These are phyloP conservation scores for Xylariaceae sp. DNA, from an alignment of 2,329 filamentous ascomycete genomes.

Conservation along the genomic window DNA sequence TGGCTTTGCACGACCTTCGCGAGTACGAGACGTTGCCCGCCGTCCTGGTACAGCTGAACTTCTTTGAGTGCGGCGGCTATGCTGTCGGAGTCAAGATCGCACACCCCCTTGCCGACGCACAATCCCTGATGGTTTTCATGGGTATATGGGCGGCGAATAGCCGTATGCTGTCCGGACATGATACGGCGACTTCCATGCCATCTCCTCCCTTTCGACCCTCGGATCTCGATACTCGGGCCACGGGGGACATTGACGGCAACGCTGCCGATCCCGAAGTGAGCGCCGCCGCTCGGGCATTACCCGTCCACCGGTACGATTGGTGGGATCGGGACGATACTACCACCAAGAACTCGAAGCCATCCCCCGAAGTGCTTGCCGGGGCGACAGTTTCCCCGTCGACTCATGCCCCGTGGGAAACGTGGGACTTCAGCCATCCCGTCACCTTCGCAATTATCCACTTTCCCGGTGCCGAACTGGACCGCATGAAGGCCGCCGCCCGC, in stretches of 20 bases:
- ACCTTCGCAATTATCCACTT: slow-evolving; percentile 31
- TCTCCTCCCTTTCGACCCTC: slow-evolving; percentile 32
- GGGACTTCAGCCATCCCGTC: slow-evolving; percentile 29
- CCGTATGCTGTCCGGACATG: slow-evolving; percentile 4
- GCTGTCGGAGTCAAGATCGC: slow-evolving; percentile 33
- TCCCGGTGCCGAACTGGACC: slow-evolving; percentile 24
- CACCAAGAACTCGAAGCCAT: slow-evolving; percentile 20
- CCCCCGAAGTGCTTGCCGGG: slow-evolving; percentile 11
- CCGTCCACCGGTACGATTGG: slow-evolving; percentile 41
- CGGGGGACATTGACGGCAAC: slow-evolving; percentile 13
- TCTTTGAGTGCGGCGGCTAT: slow-evolving; percentile 33
- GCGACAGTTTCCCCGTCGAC: slow-evolving; percentile 22
- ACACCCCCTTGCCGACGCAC: slow-evolving; percentile 38
- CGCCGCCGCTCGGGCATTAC: slow-evolving; percentile 27
- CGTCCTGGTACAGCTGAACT: slow-evolving; percentile 30
- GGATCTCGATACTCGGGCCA: slow-evolving; percentile 29
- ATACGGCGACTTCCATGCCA: neutral
- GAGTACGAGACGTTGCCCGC: slow-evolving; percentile 22
- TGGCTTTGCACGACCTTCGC: slow-evolving; percentile 26
- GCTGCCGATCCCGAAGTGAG: slow-evolving; percentile 7
- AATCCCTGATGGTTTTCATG: slow-evolving; percentile 34
- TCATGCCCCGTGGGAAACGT: slow-evolving; percentile 33
- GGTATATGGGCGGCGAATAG: slow-evolving; percentile 31
- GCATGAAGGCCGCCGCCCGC: slow-evolving; percentile 22
- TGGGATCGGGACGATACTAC: slow-evolving; percentile 27